These are phyloP conservation scores for Medicago lupulina DNA, from an alignment of 306 rosid species.

Conservation along the genomic window DNA sequence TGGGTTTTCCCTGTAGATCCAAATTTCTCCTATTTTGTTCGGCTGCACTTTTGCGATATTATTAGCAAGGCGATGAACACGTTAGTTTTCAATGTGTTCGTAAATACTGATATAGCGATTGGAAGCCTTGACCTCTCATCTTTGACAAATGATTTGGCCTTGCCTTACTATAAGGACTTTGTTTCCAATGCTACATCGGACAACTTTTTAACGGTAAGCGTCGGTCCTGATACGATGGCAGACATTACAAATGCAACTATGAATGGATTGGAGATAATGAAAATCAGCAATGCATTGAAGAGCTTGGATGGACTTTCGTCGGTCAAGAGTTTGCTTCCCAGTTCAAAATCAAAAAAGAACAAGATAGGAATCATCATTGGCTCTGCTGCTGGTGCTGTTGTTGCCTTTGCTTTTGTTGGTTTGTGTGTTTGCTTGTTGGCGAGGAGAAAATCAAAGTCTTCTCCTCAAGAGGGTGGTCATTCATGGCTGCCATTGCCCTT, in stretches of 20 bases:
- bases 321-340: conserved; percentile 62
- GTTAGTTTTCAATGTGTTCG: conserved; percentile 80
- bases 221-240: conserved; percentile 82
- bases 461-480: conserved; percentile 64
- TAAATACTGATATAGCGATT: conserved; percentile 69
- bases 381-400: conserved; percentile 55
- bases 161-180: conserved; percentile 77
- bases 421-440: conserved; percentile 62
- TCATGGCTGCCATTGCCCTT: conserved; percentile 88
- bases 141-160: conserved; percentile 58
- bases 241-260: conserved; percentile 71
- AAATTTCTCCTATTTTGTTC: conserved; percentile 65
- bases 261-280: conserved; percentile 88
- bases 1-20: conserved; percentile 87
- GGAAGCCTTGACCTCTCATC: conserved; percentile 79
- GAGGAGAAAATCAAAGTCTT: conserved; percentile 55
- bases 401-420: conserved; percentile 54
- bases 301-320: conserved; percentile 74
- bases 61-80: conserved; percentile 71
- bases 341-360: conserved; percentile 54
- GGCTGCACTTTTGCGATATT: conserved; percentile 91
- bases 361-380: conserved; percentile 57
- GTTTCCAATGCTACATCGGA: conserved; percentile 62
- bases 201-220: conserved; percentile 74
- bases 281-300: conserved; percentile 69